Evolutionary conservation across 768 basidiomycete genomes (phyloP), one percentile per base, ranked within the genome.

Genomic region (Cyclocybe cylindracea): DNA sequence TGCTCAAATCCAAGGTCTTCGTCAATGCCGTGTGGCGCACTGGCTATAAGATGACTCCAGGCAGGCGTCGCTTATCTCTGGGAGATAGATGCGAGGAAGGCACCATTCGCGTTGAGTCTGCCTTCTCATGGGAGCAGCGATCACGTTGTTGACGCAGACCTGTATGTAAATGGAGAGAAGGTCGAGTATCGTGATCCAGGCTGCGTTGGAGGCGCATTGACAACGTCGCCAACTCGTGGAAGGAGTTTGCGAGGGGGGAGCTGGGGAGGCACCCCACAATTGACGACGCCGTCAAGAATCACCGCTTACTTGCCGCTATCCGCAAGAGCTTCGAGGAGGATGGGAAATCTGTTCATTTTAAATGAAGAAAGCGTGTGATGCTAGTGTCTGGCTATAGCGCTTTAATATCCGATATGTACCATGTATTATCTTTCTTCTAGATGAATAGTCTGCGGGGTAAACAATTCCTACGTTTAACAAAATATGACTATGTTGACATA

Each of bases 21-120:
- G 62, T 57, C 10, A 66, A 54, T 39, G 47, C 68, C 8, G 56
- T 51, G 13, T 66, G 62, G 54, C 60, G 65, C 14, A 51, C 51
- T 0, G 68, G 65, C 10, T 54, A 61, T 29, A 33, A 46, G 6
- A 41, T 54, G 1, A 54, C 55, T 5, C 52, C 45, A 8, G 66
- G 64, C 2, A 56, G 66, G 18, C 56, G 48, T 19, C 55, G 56
- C 6, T 59, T 73, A n/a, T 31, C 29, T 59, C 5, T 72, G 69
- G 70, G 50, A 58, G 41, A 69, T 71, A 41, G 66, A 70, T 36
- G 70, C 9, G 68, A 70, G 43, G 61, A 66, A 1, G 68, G 68
- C 1, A 51, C 53, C 10, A 65, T 70, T 38, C 39, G 55, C 5
- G 13, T 72, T 0, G 64, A 70, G 43, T 50, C 51, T 39, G 55